Evolutionary conservation across 495 filamentous ascomycete genomes (phyloP).

Genomic region (Talaromyces borbonicus): DNA sequence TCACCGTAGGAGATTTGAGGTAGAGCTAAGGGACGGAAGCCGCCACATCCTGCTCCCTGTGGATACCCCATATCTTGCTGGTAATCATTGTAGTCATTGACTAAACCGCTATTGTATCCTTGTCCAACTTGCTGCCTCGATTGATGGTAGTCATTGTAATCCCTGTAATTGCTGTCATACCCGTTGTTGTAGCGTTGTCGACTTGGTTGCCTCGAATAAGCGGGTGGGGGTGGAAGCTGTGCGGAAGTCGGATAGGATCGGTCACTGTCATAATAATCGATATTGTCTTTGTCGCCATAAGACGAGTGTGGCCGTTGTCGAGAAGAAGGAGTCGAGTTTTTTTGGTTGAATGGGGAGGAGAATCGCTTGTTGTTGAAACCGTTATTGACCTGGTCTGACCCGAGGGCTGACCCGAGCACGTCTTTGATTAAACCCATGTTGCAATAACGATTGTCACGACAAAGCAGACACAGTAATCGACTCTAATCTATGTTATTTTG

Average conservation of each 20-base stretch:
- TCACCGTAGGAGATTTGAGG: neutral
- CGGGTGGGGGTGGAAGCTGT: neutral
- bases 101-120: no score
- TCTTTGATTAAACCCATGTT: conserved; percentile 2
- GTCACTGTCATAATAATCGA: neutral
- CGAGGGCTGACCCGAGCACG: neutral
- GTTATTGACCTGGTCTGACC: neutral
- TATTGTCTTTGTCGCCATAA: neutral
- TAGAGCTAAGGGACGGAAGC: neutral
- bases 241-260: neutral
- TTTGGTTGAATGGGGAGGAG: neutral
- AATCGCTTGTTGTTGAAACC: neutral
- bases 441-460: neutral
- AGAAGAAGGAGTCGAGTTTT: neutral
- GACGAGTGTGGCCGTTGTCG: neutral
- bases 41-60: neutral
- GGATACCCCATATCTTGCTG: neutral
- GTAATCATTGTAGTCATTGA: neutral
- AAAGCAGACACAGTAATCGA: neutral
- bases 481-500: neutral
- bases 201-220: neutral
- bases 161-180: no score
- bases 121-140: no score
- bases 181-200: neutral
- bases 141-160: no score